Base-by-base conservation (phyloP, 164 flowering plant species). In the Aristolochia californica region DNA sequence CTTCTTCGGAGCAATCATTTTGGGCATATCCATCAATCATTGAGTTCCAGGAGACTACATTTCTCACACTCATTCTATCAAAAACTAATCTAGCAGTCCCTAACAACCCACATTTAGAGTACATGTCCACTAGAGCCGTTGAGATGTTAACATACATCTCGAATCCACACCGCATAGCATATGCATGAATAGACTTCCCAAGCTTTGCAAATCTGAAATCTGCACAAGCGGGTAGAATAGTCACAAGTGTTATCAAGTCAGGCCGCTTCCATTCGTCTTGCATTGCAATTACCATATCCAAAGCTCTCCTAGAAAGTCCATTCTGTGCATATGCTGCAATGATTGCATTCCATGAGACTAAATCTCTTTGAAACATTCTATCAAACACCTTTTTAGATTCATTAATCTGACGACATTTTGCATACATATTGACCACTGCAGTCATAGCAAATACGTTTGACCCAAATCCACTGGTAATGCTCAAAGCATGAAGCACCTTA, bases 361-460 rank as follows among this genome's bases (percentile, higher is more conserved):
- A 68, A 60, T 87, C 93, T 61, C 85, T 82, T 30, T 76, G 75
- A 45, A 82, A 83, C 87, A 90, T 79, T 77, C 87, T 77, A 56
- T 79, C 88, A 62, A 89, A 89, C 95, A 87, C 68, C 77, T 80
- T 84, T 52, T 65, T 62, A 0, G 91, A 91, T 11, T 87, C 97
- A 21, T 62, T 54, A 49, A 87, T 38, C 38, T 68, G 59, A 48
- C 78, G 51, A 70, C 91, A 86, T 59, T 89, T 89, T 0, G 90
- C 90, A 74, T 89, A 89, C 89, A 89, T 55, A 66, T 77, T 86
- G 30, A 82, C 77, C 45, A 81, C 76, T 26, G 81, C 81, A 23
- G 86, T 80, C 91, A 84, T 84, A 0, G 83, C 85, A 72, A 74
- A 80, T 66, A 82, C 30, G 70, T 84, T 69, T 21, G 59, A 60